Conservation (phyloP, 495 filamentous ascomycete genomes). For the Penicillium cataractarum region DNA sequence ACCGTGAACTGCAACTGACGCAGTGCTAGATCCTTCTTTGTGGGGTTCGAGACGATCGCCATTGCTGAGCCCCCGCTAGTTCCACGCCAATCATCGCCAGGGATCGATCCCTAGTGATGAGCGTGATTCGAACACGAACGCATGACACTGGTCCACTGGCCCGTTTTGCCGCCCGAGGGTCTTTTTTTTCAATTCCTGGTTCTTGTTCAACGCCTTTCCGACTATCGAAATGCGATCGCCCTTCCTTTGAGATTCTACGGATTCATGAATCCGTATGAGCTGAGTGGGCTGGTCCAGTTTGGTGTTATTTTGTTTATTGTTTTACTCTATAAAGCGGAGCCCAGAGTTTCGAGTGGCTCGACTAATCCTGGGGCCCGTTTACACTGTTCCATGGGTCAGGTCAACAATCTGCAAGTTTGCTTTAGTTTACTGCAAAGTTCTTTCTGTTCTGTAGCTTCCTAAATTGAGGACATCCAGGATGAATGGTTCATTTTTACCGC, state of each 20-base stretch:
- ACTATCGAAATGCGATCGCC: conserved; percentile 1
- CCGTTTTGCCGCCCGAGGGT: conserved; percentile 1
- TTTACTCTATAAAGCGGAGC: conserved; percentile 26
- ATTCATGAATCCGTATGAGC: not conserved
- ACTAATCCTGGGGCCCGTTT: not conserved
- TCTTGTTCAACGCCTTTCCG: not conserved
- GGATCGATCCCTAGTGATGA: not conserved
- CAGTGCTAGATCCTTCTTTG: conserved; percentile 15
- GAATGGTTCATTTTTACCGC: not conserved
- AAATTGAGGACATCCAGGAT: not conserved
- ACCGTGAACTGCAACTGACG: conserved; percentile 18
- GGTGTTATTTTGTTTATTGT: not conserved
- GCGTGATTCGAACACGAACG: not conserved
- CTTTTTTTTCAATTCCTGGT: not conserved
- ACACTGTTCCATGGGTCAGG: conserved; percentile 11
- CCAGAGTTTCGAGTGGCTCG: conserved; percentile 13
- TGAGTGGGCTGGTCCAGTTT: not conserved
- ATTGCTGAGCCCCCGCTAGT: conserved; percentile 13
- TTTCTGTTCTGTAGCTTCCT: not conserved
- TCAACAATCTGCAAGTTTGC: not conserved
- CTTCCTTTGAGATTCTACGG: not conserved
- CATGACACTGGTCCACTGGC: not conserved
- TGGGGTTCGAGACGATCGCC: conserved; percentile 20
- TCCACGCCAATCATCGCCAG: conserved; percentile 11
- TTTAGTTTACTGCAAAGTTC: not conserved